Evolutionary conservation across 495 filamentous ascomycete species (phyloP).

Genomic region (Cladorrhinum samala): DNA sequence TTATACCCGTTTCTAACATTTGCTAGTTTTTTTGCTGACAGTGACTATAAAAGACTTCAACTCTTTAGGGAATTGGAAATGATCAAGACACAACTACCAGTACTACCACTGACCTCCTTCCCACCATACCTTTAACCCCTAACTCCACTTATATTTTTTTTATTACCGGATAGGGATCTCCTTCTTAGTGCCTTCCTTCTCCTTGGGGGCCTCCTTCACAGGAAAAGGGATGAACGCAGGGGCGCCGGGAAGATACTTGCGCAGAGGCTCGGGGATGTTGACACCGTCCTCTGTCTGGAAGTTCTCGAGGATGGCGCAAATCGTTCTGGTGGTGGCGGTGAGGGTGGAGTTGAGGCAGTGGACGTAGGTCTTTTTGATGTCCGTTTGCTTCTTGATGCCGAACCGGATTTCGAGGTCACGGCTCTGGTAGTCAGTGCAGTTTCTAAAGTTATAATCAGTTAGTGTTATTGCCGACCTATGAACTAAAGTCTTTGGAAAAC

Average conservation of each 20-base stretch:
- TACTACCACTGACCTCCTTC: too few species aligned
- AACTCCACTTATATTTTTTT: not conserved
- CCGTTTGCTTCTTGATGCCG: slow-evolving; percentile 40
- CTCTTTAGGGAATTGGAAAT: too few species aligned
- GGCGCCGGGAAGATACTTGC: slow-evolving; percentile 82
- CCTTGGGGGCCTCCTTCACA: slow-evolving; percentile 26
- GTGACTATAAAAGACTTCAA: too few species aligned
- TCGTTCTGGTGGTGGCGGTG: slow-evolving; percentile 85
- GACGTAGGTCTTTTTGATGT: slow-evolving; percentile 78
- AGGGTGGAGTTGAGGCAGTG: slow-evolving; percentile 90
- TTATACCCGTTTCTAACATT: too few species aligned
- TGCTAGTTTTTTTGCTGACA: too few species aligned
- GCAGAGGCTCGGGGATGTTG: slow-evolving; percentile 75
- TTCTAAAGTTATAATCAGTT: slow-evolving; percentile 29
- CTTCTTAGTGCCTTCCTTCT: slow-evolving; percentile 36
- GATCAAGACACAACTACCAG: too few species aligned
- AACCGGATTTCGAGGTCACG: slow-evolving; percentile 71
- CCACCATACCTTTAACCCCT: too few species aligned
- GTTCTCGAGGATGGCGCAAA: slow-evolving; percentile 95
- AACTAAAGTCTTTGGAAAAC: not conserved
- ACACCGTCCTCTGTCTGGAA: slow-evolving; percentile 88
- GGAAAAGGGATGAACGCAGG: slow-evolving; percentile 82
- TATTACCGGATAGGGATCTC: slow-evolving; percentile 23
- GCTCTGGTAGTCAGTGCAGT: slow-evolving; percentile 94
- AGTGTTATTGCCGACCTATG: not conserved